phyloP scores from a whole-genome alignment of 805 yeast species.

The Zygoascus bituminiphila region DNA sequence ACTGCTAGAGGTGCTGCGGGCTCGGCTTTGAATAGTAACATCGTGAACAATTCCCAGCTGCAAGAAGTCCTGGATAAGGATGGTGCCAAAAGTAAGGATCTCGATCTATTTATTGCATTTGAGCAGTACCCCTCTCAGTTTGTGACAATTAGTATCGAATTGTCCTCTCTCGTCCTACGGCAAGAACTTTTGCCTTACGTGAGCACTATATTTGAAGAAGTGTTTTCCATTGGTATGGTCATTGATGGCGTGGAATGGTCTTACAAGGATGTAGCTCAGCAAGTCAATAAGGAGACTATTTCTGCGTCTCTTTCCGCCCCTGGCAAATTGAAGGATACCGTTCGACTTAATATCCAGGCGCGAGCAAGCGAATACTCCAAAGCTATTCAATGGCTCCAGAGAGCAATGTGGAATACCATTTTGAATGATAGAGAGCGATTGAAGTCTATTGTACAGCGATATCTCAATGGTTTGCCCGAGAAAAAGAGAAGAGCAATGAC shows the following conservation, averaged over 20 bases:
- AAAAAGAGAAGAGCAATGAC: constrained; percentile 52
- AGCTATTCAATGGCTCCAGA: constrained; percentile 71
- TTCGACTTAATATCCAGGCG: constrained; percentile 54
- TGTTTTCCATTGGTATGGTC: constrained; percentile 66
- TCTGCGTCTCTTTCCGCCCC: constrained; percentile 47
- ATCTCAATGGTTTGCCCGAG: constrained; percentile 52
- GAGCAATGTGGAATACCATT: constrained; percentile 53
- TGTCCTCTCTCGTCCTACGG: constrained; percentile 49
- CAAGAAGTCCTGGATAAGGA: constrained; percentile 6
- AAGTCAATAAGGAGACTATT: constrained; percentile 65
- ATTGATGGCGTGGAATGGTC: constrained; percentile 51
- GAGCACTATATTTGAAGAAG: constrained; percentile 50
- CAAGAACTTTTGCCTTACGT: constrained; percentile 52
- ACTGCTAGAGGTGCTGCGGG: constrained; percentile 61
- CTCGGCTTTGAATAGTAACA: constrained; percentile 23
- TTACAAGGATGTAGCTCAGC: constrained; percentile 68
- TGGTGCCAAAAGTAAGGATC: not conserved
- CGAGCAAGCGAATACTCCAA: constrained; percentile 51
- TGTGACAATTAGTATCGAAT: constrained; percentile 53
- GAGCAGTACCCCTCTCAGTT: constrained; percentile 78
- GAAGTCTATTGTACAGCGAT: constrained; percentile 53
- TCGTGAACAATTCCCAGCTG: not conserved
- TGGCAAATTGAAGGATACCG: constrained; percentile 56
- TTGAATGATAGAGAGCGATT: constrained; percentile 76
- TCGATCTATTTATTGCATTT: constrained; percentile 62